phyloP scores from a whole-genome alignment of 2,329 filamentous ascomycete species.

The Didymella glomerata region DNA sequence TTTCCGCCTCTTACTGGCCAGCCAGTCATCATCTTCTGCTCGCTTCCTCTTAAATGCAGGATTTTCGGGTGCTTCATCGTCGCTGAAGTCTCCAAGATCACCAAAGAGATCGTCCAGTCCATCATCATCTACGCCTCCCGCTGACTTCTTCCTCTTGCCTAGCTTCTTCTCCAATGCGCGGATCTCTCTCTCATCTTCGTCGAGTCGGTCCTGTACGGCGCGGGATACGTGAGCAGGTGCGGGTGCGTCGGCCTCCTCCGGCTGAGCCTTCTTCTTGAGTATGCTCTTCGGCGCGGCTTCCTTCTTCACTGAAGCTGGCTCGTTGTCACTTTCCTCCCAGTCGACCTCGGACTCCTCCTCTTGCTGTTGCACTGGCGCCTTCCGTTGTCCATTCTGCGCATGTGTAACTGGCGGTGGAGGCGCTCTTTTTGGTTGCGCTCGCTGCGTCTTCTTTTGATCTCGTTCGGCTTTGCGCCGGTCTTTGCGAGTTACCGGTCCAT shows the following conservation, averaged over 20 bases:
- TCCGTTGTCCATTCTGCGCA: constrained; percentile 29
- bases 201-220: constrained; percentile 67
- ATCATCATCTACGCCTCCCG: constrained; percentile 76
- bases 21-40: constrained; percentile 68
- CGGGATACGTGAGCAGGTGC: constrained; percentile 44
- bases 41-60: constrained; percentile 63
- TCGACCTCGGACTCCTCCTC: constrained; percentile 39
- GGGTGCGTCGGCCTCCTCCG: constrained; percentile 22
- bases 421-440: constrained; percentile 26
- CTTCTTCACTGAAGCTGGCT: constrained; percentile 31
- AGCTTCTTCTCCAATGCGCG: constrained; percentile 85
- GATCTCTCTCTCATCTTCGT: constrained; percentile 88
- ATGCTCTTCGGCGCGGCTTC: constrained; percentile 45
- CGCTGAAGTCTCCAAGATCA: constrained; percentile 62
- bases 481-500: constrained; percentile 60
- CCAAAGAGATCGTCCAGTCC: constrained; percentile 81
- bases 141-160: constrained; percentile 75
- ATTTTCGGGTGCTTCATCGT: constrained; percentile 56
- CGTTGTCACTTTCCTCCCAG: constrained; percentile 48
- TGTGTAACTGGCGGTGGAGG: constrained; percentile 17
- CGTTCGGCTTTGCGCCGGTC: constrained; percentile 73
- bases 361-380: constrained; percentile 34
- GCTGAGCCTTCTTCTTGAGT: constrained; percentile 33
- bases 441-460: constrained; percentile 64
- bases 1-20: constrained; percentile 65